Evolutionary conservation across 2,329 filamentous ascomycete genomes (phyloP).

Genomic region (Fusarium keratoplasticum): DNA sequence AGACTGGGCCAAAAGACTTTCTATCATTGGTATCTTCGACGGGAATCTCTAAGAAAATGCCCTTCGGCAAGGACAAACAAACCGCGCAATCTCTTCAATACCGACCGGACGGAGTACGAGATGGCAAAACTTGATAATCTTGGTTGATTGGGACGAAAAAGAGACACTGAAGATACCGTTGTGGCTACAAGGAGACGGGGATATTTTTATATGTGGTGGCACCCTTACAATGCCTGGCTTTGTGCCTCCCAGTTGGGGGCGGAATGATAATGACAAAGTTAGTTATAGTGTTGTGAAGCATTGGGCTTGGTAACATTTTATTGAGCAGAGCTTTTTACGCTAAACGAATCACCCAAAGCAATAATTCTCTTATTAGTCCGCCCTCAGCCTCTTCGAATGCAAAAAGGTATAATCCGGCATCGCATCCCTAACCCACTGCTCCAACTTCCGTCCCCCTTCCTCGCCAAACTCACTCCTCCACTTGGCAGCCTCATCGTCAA

Average conservation of each 20-base stretch:
- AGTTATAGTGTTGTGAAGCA: neutral
- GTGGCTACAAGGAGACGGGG: too few relatives aligned
- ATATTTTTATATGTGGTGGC: too few relatives aligned
- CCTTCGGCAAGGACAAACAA: too few relatives aligned
- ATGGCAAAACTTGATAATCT: too few relatives aligned
- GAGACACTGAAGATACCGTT: too few relatives aligned
- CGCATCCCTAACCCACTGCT: constrained; percentile 27
- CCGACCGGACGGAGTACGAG: too few relatives aligned
- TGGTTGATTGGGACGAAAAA: too few relatives aligned
- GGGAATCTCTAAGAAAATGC: too few relatives aligned
- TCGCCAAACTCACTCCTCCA: constrained; percentile 35
- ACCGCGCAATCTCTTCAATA: too few relatives aligned
- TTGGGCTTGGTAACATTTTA: neutral
- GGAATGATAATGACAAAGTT: too few relatives aligned
- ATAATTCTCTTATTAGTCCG: neutral
- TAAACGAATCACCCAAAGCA: neutral
- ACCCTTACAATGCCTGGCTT: neutral
- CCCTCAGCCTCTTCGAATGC: constrained; percentile 22
- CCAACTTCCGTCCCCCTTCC: constrained; percentile 19
- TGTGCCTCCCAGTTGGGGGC: neutral
- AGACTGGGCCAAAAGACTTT: too few relatives aligned
- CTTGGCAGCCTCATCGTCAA: constrained; percentile 27
- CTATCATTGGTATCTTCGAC: too few relatives aligned
- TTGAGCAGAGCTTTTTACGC: neutral
- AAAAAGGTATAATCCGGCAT: constrained; percentile 32